Evolutionary conservation across 371 early-diverging fungal genomes (phyloP), one percentile per base, ranked within the genome.

Genomic region (Rhizopus microsporus): DNA sequence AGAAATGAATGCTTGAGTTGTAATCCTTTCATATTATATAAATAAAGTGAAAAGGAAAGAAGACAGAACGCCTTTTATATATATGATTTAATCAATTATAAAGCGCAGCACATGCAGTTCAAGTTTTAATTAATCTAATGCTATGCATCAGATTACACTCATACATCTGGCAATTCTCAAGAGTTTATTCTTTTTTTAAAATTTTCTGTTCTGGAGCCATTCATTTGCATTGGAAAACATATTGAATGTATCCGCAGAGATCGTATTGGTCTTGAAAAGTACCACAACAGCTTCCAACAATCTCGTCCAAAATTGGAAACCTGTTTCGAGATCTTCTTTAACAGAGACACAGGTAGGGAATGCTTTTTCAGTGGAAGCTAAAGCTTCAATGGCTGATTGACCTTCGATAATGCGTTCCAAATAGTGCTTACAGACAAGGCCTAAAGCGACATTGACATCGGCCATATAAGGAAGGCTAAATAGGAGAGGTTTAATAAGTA

Each of bases 391-490:
- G 23, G 49, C 31, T n/a, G 61, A 45, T 48, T 65, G 45, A 4
- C 66, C 68, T 40, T 62, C 56, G 4, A 71, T 51, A 13, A 61
- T 62, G 45, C 65, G 62, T 59, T 79, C 77, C 16, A 84, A 51
- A 54, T 75, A 84, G 31, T 68, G 57, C 57, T 81, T 81, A 35
- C 65, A 72, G 5, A 84, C 71, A 23, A 82, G 65, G 32, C 82
- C 82, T 12, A 81, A 52, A 12, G 77, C 81, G n/a, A 81, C 78
- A 60, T 84, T 84, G 13, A 63, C 61, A 55, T 84, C 85, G 16
- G 72, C 62, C 49, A 73, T 35, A 54, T 74, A 84, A 34, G 85
- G 85, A 31, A 84, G 63, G 29, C 82, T 84, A 63, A 4, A 23
- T 23, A 23, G 23, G 23, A 23, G 23, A 23, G 23, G 1, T 0